Base-by-base conservation (phyloP, 192 early-diverging fungal species). In the Coemansia sp. region DNA sequence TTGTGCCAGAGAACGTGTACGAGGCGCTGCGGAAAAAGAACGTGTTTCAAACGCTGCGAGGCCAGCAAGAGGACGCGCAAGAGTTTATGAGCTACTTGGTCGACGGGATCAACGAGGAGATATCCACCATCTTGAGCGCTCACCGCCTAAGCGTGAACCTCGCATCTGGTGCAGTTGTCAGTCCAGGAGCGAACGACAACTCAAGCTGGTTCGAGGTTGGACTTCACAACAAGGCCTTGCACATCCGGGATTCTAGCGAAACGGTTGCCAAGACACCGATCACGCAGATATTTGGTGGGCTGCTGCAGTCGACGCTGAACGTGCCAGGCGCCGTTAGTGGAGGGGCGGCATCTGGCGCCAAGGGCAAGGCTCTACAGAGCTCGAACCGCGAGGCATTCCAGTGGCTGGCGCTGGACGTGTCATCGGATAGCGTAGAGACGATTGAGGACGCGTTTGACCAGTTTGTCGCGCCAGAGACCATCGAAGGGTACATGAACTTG, bases 1-100 rank as follows among this genome's bases (percentile, higher is more conserved):
- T 99, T 82, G 88, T 91, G 12, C 95, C 96, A 0, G 94, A 95
- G 55, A 90, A 91, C 72, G 92, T 99, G 11, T 98, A 99, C 58
- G 86, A 93, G 44, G 90, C 94, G 9, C 66, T 99, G 29, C 81
- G 89, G 50, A 82, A 86, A 14, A 82, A 85, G 62, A 92, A 90
- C 44, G 80, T 87, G 18, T 90, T 95, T 48, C 87, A 94, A 37
- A 88, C 91, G 1, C 81, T 91, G 66, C 88, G 89, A 65, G 94
- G 94, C 2, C 85, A 91, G 44, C 98, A 99, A 71, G 94, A 99
- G 63, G 98, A 99, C 63, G 94, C 95, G 2, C 91, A 98, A 46
- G 96, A 99, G 71, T 98, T 95, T 78, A 76, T 98, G 60, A 90
- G 90, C 43, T 97, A 90, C 65, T 66, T 99, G 7, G 69, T 99